A percentile compares a stretch with the other conserved stretches of the same genome.
Conservation (phyloP, 2,329 filamentous ascomycete genomes). For the Diaporthe sp. region DNA sequence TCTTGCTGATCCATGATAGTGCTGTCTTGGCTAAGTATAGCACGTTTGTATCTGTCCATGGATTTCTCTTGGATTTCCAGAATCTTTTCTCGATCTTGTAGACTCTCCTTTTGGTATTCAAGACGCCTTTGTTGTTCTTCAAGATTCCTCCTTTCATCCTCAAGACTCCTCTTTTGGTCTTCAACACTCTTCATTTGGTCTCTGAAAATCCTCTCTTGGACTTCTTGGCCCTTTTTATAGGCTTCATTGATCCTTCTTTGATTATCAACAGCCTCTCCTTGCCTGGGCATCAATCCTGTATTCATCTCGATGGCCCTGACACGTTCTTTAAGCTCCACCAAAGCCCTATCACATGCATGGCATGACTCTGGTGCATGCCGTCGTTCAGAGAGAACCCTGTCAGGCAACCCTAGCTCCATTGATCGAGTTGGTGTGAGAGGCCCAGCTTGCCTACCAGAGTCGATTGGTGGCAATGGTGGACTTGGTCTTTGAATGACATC, state of each 20-base stretch:
- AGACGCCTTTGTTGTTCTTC: neutral
- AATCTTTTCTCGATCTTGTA: neutral
- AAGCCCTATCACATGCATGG: neutral
- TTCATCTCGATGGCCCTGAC: neutral
- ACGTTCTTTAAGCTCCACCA: neutral
- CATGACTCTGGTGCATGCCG: too few species aligned
- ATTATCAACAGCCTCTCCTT: neutral
- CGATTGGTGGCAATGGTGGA: neutral
- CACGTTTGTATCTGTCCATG: too few species aligned
- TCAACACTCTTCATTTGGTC: neutral
- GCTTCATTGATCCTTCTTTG: neutral
- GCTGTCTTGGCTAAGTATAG: too few species aligned
- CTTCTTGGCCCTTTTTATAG: neutral
- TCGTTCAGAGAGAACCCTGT: neutral
- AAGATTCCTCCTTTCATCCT: neutral
- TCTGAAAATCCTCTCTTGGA: neutral
- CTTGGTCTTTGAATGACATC: neutral
- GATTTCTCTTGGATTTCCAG: too few species aligned
- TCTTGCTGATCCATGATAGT: too few species aligned
- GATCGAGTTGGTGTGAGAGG: neutral
- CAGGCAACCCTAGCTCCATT: neutral
- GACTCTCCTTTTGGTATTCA: neutral
- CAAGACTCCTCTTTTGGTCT: neutral
- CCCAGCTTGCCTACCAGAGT: neutral
- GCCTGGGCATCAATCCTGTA: neutral